Evolutionary conservation across 1,139 yeast genomes (phyloP), one percentile per base, ranked within the genome.

Genomic region (Meyerozyma smithsonii): DNA sequence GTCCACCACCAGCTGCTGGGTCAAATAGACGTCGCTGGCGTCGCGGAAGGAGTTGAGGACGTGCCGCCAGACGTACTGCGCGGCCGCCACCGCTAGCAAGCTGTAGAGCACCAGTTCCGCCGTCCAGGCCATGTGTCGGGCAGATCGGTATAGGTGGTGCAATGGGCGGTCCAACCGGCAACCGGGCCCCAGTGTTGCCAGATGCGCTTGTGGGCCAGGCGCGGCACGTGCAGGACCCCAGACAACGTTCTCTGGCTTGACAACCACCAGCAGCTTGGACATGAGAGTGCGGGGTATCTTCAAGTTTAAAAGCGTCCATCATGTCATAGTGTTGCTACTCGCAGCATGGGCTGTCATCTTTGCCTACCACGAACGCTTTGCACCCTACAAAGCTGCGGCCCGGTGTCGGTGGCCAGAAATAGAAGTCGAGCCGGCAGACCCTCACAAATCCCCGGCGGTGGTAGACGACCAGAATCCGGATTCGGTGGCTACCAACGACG

Each of bases 1-100:
- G 2, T 80, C 76, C 16, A 78, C 59, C 16, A 71, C 64, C 3
- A 87, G 70, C 56, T 84, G 92, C 46, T 77, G 75, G 30, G 61
- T 57, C 33, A 84, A 60, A n/a, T 82, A 83, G 17, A 76, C 56
- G 33, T 74, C 77, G 41, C 74, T 75, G 20, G 80, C 74, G 47
- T 81, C 87, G 41, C 69, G 64, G 23, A 30, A 17, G 8, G 34
- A 10, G 12, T 18, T 30, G 34, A 30, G 20, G 8, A 30, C 11
- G 8, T 14, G 4, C 3, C 10, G n/a, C 34, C 34, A 30, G 7
- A 30, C 12, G 12, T 17, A 18, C n/a, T 18, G 34, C 10, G 15
- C 15, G 12, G 16, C 21, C 15, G 16, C 10, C 8, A 30, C 14
- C 5, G 34, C 21, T 6, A 30, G 12, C 10, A 30, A 18, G 16